Conservation (phyloP, 1,284 basidiomycete species). For the Gastroboletus turbinatus region DNA sequence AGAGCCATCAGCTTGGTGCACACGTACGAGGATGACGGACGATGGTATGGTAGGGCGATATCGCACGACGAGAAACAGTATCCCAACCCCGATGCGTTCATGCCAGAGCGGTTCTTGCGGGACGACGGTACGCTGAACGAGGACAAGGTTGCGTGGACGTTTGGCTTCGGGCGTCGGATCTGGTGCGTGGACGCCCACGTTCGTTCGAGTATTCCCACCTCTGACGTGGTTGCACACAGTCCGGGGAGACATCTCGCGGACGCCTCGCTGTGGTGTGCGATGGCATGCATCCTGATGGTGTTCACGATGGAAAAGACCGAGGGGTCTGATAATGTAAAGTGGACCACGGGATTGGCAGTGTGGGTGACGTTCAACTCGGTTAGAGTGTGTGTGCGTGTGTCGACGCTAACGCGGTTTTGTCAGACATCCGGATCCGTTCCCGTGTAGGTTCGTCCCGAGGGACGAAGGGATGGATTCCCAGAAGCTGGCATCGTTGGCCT, state of each 20-base stretch:
- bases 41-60: slow-evolving; percentile 21
- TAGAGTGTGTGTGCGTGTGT: not conserved
- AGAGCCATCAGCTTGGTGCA: not conserved
- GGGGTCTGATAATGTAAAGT: slow-evolving; percentile 14
- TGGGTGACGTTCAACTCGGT: not conserved
- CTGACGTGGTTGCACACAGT: slow-evolving; percentile 4
- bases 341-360: slow-evolving; percentile 16
- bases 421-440: slow-evolving; percentile 19
- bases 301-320: slow-evolving; percentile 17
- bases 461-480: slow-evolving; percentile 12
- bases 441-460: slow-evolving; percentile 19
- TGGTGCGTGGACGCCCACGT: slow-evolving; percentile 7
- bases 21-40: not conserved
- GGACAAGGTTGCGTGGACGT: slow-evolving; percentile 14
- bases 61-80: slow-evolving; percentile 21
- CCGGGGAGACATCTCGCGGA: slow-evolving; percentile 27
- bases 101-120: slow-evolving; percentile 25
- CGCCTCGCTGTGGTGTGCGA: slow-evolving; percentile 28
- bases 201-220: not conserved
- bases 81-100: slow-evolving; percentile 18
- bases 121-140: slow-evolving; percentile 19
- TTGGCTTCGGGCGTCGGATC: slow-evolving; percentile 29
- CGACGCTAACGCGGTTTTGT: not conserved
- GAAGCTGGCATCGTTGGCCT: slow-evolving; percentile 16
- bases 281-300: slow-evolving; percentile 19